These are phyloP conservation scores for Syncephalastrum sp. DNA, from an alignment of 371 early-diverging fungal species.

Conservation along the genomic window DNA sequence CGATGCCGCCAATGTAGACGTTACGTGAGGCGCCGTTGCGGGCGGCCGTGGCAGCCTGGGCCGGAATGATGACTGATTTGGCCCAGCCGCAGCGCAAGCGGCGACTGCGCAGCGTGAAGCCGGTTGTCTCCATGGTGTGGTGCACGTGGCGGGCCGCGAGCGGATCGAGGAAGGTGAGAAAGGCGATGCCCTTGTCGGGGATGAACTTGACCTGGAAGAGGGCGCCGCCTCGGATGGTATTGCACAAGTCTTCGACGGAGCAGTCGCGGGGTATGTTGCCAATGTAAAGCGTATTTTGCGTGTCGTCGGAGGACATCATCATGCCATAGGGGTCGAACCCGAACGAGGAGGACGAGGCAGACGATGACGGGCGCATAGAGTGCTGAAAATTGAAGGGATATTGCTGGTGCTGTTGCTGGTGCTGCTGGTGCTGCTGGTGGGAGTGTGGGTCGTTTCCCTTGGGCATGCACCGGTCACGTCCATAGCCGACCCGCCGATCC, in stretches of 20 bases:
- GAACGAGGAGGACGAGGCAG: neutral
- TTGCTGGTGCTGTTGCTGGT: constrained; percentile 8
- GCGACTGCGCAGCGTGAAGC: constrained; percentile 63
- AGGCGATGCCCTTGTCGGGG: constrained; percentile 75
- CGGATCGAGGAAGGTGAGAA: constrained; percentile 83
- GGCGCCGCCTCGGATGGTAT: constrained; percentile 81
- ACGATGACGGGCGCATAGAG: constrained; percentile 3
- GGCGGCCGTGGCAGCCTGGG: constrained; percentile 55
- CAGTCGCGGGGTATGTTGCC: constrained; percentile 73
- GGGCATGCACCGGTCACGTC: constrained; percentile 73
- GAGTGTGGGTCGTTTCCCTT: neutral
- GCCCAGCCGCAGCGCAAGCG: constrained; percentile 81
- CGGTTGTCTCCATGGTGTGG: constrained; percentile 53
- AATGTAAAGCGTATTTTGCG: constrained; percentile 64
- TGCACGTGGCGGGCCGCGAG: constrained; percentile 61
- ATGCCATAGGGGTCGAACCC: constrained; percentile 15
- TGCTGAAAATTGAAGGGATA: constrained; percentile 17
- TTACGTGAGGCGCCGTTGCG: constrained; percentile 75
- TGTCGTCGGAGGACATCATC: constrained; percentile 9
- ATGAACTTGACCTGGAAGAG: constrained; percentile 71
- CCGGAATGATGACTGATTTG: constrained; percentile 58
- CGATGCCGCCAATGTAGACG: constrained; percentile 73
- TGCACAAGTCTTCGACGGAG: constrained; percentile 79
- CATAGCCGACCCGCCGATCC: constrained; percentile 63
- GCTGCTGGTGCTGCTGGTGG: constrained; percentile 4